Base-by-base conservation (phyloP, 805 yeast genomes). In the Saccharomycopsis capsularis region DNA sequence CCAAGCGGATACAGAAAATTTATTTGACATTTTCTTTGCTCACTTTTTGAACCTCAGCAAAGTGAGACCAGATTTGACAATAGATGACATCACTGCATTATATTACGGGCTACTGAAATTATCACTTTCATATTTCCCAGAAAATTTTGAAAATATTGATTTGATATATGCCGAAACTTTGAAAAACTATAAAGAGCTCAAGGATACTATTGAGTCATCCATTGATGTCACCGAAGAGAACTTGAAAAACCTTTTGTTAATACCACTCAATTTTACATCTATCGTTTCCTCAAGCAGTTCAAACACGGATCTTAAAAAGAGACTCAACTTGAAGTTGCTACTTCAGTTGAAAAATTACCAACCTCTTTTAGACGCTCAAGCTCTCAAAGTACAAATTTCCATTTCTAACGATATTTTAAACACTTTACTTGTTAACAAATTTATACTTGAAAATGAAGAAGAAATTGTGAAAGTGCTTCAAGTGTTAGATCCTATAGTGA, bases 1-100 rank as follows among this genome's bases (percentile, higher is more conserved):
- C 40, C 36, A 15, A 42, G 55, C 24, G 21, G 36, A 37, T 15
- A 22, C 30, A 30, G 29, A 42, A n/a, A 42, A 32, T 46, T 62
- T 86, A 32, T 86, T 89, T 59, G 72, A 71, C 34, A 71, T 72
- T 16, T 83, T 89, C 61, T 81, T 89, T 80, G 63, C 66, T 11
- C 86, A 85, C 61, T 73, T 85, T 50, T 63, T 70, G 30, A 73
- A 73, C 40, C 61, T 89, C 30, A 70, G 73, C 46, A 70, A 77
- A 42, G 64, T 71, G 7, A 78, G 83, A 52, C 83, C 86, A 0
- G 83, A 80, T 43, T 64, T 88, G n/a, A 68, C 87, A 0, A 60
- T 75, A n/a, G 79, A 75, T 25, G 91, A 85, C 52, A 76, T 78
- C 48, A 74, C 85, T 6, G 70, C 75, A 1, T 69, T 89, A 19